Percentiles rank a stretch among this genome's conserved stretches.
phyloP scores from a whole-genome alignment of 1,284 basidiomycete species.

The Phellopilus nigrolimitatus region DNA sequence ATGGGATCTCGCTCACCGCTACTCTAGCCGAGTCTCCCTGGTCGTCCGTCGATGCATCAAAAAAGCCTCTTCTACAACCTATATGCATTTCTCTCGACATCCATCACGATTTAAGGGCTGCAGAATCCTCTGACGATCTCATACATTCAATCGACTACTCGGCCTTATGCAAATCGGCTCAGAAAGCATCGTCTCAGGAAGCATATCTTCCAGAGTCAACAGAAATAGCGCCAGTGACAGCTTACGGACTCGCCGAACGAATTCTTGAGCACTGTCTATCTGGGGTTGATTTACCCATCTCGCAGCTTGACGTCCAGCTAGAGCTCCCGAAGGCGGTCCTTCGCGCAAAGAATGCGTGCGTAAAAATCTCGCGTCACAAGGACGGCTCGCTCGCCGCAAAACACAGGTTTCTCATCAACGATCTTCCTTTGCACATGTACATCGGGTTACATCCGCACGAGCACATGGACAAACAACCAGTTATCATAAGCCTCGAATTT shows the following conservation, averaged over 20 bases:
- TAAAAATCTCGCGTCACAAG: conserved; percentile 35
- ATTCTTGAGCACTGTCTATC: conserved; percentile 5
- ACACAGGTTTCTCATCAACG: conserved; percentile 40
- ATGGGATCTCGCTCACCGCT: conserved; percentile 5
- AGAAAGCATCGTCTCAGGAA: conserved; percentile 18
- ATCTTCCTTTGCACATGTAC: conserved; percentile 54
- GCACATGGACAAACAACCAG: conserved; percentile 60
- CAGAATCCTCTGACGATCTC: conserved; percentile 56
- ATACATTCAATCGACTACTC: conserved; percentile 58
- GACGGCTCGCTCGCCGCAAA: conserved; percentile 22
- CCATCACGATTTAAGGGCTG: conserved; percentile 46
- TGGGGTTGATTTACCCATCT: conserved; percentile 1
- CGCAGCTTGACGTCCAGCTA: conserved; percentile 10
- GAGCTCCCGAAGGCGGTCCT: conserved; percentile 42
- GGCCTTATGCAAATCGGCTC: conserved; percentile 36
- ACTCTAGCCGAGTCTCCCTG: conserved; percentile 23
- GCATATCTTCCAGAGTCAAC: too few relatives aligned
- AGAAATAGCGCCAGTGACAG: background rate
- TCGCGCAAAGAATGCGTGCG: conserved; percentile 43
- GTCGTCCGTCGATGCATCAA: conserved; percentile 39
- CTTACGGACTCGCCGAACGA: conserved; percentile 10
- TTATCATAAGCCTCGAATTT: conserved; percentile 56
- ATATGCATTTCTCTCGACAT: conserved; percentile 54
- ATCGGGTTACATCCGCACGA: conserved; percentile 76
- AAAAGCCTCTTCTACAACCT: conserved; percentile 44